These are phyloP conservation scores for Penicillium sp. DNA, from an alignment of 2,329 filamentous ascomycete genomes.

Conservation along the genomic window DNA sequence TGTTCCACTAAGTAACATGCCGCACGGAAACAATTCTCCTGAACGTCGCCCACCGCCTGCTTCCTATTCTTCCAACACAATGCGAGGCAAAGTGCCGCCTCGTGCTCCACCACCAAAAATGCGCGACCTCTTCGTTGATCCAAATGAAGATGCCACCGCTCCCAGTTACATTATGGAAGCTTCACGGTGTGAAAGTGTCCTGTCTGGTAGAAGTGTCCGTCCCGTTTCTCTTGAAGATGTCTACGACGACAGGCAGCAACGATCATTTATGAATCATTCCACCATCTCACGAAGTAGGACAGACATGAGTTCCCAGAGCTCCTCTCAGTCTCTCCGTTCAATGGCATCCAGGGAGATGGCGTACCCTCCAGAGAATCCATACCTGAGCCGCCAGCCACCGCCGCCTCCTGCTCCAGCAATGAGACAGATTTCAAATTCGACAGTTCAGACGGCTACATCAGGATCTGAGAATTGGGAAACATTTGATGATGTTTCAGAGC, in stretches of 20 bases:
- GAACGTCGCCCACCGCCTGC: conserved; percentile 58
- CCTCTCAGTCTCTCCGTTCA: conserved; percentile 40
- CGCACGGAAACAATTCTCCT: conserved; percentile 67
- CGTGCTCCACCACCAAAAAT: conserved; percentile 74
- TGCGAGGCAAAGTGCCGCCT: conserved; percentile 48
- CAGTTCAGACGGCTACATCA: conserved; percentile 61
- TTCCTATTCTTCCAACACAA: conserved; percentile 38
- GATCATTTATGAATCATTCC: conserved; percentile 45
- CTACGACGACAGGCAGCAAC: conserved; percentile 65
- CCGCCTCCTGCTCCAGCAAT: conserved; percentile 37
- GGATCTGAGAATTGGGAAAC: conserved; percentile 98
- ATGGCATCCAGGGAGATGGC: conserved; percentile 32
- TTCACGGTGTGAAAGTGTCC: conserved; percentile 51
- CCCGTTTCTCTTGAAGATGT: conserved; percentile 72
- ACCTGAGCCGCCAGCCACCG: conserved; percentile 24
- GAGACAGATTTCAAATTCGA: conserved; percentile 68
- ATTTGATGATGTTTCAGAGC: conserved; percentile 78
- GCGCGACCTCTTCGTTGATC: conserved; percentile 69
- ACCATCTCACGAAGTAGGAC: conserved; percentile 35
- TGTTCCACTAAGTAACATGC: conserved; percentile 45
- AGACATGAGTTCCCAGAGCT: conserved; percentile 36
- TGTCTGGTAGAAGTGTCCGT: conserved; percentile 51
- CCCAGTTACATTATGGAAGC: conserved; percentile 30
- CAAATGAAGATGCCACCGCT: conserved; percentile 33
- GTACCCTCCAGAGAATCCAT: conserved; percentile 33